Conservation (phyloP, 2,329 filamentous ascomycete species). For the Alternaria conjuncta region DNA sequence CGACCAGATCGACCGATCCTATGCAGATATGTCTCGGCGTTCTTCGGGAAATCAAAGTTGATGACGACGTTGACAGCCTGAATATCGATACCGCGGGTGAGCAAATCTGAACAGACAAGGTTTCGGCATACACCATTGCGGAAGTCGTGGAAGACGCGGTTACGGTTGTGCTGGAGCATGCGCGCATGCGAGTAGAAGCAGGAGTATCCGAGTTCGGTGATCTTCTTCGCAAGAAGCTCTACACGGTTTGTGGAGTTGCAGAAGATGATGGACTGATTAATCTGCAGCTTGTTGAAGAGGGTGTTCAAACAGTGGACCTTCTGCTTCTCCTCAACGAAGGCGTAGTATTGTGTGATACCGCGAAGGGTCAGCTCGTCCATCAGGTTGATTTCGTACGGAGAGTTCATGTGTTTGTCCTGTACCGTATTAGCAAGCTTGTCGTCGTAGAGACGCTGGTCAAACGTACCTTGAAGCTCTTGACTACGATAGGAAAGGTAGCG, state of each 20-base stretch:
- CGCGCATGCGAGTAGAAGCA: slow-evolving; percentile 99
- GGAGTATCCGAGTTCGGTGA: slow-evolving; percentile 97
- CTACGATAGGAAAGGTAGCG: slow-evolving; percentile 94
- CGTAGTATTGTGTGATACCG: slow-evolving; percentile 99
- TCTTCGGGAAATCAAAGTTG: slow-evolving; percentile 99
- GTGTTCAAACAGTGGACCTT: slow-evolving; percentile 99
- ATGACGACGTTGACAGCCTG: slow-evolving; percentile 99
- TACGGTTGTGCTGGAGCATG: slow-evolving; percentile 96
- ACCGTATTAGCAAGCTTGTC: slow-evolving; percentile 10
- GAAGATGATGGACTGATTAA: slow-evolving; percentile 99
- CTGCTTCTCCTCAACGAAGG: slow-evolving; percentile 98
- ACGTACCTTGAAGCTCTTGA: slow-evolving; percentile 84
- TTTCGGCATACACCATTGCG: slow-evolving; percentile 97
- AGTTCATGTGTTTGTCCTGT: slow-evolving; percentile 92
- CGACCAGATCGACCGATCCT: slow-evolving; percentile 97
- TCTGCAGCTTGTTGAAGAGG: slow-evolving; percentile 97
- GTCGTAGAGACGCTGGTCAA: not conserved
- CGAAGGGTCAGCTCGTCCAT: slow-evolving; percentile 99
- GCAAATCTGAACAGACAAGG: slow-evolving; percentile 94
- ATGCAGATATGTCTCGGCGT: slow-evolving; percentile 97
- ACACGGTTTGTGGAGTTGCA: slow-evolving; percentile 99
- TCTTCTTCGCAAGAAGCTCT: slow-evolving; percentile 97
- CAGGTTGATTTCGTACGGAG: slow-evolving; percentile 97
- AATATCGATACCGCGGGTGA: slow-evolving; percentile 99
- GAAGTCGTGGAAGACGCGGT: slow-evolving; percentile 99